phyloP scores from a whole-genome alignment of 164 flowering plant genomes.

The Annona squamosa region DNA sequence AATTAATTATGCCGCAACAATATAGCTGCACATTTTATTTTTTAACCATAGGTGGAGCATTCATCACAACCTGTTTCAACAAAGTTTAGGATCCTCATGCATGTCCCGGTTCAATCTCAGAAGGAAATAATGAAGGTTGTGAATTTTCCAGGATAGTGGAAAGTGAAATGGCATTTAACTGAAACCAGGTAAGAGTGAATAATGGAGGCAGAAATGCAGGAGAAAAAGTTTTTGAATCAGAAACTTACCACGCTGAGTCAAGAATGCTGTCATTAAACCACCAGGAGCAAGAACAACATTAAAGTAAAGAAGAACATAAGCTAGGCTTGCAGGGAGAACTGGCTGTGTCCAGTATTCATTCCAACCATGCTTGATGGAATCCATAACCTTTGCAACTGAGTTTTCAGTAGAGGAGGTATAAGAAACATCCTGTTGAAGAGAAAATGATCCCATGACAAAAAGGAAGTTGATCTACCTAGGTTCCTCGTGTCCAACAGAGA shows the following conservation, averaged over 20 bases:
- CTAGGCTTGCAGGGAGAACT: constrained; percentile 98
- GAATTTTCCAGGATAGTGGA: too few relatives aligned
- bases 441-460: neutral
- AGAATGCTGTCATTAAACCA: constrained; percentile 93
- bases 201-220: neutral
- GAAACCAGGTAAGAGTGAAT: too few relatives aligned
- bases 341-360: constrained; percentile 86
- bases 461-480: constrained; percentile 30
- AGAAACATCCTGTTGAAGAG: constrained; percentile 1
- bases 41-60: too few relatives aligned
- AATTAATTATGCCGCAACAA: too few relatives aligned
- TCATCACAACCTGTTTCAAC: too few relatives aligned
- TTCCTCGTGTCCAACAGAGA: constrained; percentile 26
- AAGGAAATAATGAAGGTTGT: too few relatives aligned
- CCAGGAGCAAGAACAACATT: constrained; percentile 91
- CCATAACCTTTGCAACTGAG: constrained; percentile 48
- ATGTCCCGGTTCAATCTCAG: too few relatives aligned
- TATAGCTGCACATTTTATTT: too few relatives aligned
- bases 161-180: too few relatives aligned
- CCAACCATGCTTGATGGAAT: constrained; percentile 89
- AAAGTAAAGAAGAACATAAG: constrained; percentile 86
- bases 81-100: too few relatives aligned
- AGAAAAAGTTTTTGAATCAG: constrained; percentile 1
- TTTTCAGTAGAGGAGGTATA: neutral
- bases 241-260: constrained; percentile 77